Percentiles rank a stretch among this genome's conserved stretches.
Evolutionary conservation across 169 alveolate genomes (phyloP).

Genomic region (Eimeria praecox): DNA sequence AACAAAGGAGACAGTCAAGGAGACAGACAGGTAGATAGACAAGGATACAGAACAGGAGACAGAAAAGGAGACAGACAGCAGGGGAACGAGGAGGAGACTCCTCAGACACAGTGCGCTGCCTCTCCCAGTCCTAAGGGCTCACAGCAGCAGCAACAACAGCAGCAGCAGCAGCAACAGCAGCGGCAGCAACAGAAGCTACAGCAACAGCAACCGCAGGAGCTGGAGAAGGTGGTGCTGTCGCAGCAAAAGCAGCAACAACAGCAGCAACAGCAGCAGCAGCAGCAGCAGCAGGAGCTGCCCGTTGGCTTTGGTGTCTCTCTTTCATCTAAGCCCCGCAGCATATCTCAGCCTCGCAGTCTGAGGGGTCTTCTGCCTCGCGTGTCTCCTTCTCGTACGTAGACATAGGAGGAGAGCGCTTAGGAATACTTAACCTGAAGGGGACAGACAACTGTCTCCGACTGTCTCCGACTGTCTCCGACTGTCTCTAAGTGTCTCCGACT

Average conservation of each 20-base stretch:
- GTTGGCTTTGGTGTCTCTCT: background rate
- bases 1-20: background rate
- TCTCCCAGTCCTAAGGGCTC: background rate
- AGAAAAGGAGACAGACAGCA: background rate
- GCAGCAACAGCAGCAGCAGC: conserved; percentile 29
- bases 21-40: background rate
- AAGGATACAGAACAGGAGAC: background rate
- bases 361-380: conserved; percentile 37
- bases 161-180: conserved; percentile 4
- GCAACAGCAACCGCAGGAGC: background rate
- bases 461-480: no score
- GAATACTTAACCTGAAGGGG: no score
- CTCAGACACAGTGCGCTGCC: background rate
- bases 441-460: no score
- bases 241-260: conserved; percentile 29
- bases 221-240: no score
- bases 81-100: background rate
- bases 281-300: background rate
- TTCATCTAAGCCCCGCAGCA: conserved; percentile 34
- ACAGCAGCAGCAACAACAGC: conserved; percentile 46
- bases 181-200: background rate
- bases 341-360: conserved; percentile 46
- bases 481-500: no score
- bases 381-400: conserved; percentile 27
- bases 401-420: no score